A percentile compares a stretch with the other conserved stretches of the same genome.
Conservation (phyloP, 176 grass and related monocot species). For the Zoysia japonica region DNA sequence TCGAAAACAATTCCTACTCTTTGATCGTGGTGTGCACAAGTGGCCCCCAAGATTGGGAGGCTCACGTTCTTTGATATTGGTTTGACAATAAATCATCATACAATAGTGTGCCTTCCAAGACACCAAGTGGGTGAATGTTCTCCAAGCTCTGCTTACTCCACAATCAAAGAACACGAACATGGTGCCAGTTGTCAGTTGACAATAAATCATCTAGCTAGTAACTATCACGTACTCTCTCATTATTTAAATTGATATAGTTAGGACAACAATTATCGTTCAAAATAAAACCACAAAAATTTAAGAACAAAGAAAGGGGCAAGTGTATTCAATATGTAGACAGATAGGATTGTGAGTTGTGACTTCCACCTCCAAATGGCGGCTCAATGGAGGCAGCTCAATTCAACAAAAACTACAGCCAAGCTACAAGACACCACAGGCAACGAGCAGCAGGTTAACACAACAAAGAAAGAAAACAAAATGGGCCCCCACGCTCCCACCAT, state of each 20-base stretch:
- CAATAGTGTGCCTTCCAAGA: not conserved
- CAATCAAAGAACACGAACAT: too few relatives aligned
- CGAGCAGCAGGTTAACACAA: not conserved
- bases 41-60: constrained; percentile 26
- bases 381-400: not conserved
- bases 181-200: too few relatives aligned
- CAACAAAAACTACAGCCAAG: constrained; percentile 7
- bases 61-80: constrained; percentile 8
- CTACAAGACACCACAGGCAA: constrained; percentile 18
- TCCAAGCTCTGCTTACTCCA: not conserved
- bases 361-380: constrained; percentile 28
- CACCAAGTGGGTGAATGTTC: not conserved
- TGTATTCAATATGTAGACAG: not conserved
- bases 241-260: too few relatives aligned
- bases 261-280: too few relatives aligned
- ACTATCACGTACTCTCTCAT: too few relatives aligned
- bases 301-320: not conserved
- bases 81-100: not conserved
- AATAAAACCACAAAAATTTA: too few relatives aligned
- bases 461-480: not conserved
- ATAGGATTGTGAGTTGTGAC: not conserved
- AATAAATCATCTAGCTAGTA: too few relatives aligned
- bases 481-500: not conserved
- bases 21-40: constrained; percentile 33
- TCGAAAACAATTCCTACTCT: constrained; percentile 9